phyloP scores from a whole-genome alignment of 352 stramenopile species.

The Pythium monospermum region DNA sequence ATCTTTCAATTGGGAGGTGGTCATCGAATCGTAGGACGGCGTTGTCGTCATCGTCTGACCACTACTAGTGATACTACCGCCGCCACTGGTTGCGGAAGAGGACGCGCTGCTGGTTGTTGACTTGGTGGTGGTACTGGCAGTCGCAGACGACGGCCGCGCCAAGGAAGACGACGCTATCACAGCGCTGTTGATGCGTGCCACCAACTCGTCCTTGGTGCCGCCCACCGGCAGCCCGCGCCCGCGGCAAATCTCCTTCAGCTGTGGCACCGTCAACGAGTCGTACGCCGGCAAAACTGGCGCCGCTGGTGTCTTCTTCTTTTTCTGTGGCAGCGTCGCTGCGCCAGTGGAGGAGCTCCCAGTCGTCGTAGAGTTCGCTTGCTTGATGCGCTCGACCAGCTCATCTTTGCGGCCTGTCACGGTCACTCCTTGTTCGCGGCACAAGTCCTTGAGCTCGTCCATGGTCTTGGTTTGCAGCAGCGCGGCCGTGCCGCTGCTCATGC shows the following conservation, averaged over 20 bases:
- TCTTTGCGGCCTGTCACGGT: slow-evolving; percentile 12
- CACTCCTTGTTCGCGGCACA: slow-evolving; percentile 8
- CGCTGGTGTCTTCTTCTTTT: neutral
- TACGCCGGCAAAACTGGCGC: slow-evolving; percentile 5
- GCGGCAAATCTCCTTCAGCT: slow-evolving; percentile 12
- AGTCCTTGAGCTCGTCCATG: slow-evolving; percentile 12
- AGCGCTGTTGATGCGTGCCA: neutral
- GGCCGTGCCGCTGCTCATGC: slow-evolving; percentile 6
- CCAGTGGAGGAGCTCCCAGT: neutral
- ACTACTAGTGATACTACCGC: too few relatives aligned
- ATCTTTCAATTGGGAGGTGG: slow-evolving; percentile 14
- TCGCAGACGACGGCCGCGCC: slow-evolving; percentile 8
- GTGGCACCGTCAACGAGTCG: slow-evolving; percentile 7
- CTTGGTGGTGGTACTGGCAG: neutral
- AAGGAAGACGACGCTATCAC: neutral
- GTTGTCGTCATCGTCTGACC: neutral
- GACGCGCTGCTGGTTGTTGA: too few relatives aligned
- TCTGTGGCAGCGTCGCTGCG: neutral
- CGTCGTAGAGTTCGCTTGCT: slow-evolving; percentile 1
- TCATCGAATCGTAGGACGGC: slow-evolving; percentile 14
- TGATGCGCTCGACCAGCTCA: slow-evolving; percentile 13
- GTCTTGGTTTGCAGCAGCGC: slow-evolving; percentile 14
- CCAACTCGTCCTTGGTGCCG: slow-evolving; percentile 12
- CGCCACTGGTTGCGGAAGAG: too few relatives aligned
- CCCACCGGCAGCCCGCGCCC: slow-evolving; percentile 10